phyloP scores from a whole-genome alignment of 2,329 filamentous ascomycete genomes.

The Pseudogymnoascus sp. region DNA sequence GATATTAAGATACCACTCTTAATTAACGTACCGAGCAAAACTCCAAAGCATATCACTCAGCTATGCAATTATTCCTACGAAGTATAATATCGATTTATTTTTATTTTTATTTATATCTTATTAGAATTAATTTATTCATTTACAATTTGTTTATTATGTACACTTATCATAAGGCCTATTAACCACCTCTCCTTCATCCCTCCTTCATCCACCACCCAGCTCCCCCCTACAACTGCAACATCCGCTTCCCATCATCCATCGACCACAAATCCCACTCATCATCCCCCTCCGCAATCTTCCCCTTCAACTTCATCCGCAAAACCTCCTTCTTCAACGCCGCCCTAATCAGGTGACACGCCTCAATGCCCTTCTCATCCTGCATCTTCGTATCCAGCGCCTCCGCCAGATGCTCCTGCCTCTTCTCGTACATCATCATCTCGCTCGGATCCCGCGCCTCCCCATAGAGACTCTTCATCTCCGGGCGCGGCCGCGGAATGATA shows the following conservation, averaged over 20 bases:
- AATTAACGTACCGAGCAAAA: not conserved
- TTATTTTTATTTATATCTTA: not conserved
- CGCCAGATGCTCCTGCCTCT: not conserved
- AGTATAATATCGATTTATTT: not conserved
- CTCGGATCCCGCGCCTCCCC: not conserved
- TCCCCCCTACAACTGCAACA: not conserved
- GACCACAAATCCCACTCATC: slow-evolving; percentile 5
- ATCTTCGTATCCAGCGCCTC: not conserved
- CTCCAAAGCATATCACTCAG: not conserved
- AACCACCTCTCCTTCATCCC: not conserved
- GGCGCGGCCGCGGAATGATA: slow-evolving; percentile 60
- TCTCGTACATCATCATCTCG: not conserved
- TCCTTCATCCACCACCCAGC: not conserved
- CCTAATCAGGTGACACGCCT: slow-evolving; percentile 1
- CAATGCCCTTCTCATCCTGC: not conserved
- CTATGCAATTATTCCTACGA: not conserved
- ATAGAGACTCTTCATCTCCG: not conserved
- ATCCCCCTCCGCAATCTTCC: slow-evolving; percentile 2
- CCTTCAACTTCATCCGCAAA: not conserved
- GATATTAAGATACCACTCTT: not conserved
- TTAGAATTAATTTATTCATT: not conserved
- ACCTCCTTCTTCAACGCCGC: slow-evolving; percentile 3
- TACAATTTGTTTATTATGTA: not conserved
- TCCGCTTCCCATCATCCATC: not conserved
- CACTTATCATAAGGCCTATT: not conserved